Percentiles rank a stretch among this genome's conserved stretches.
These are phyloP conservation scores for Calcarisporium arbuscula DNA, from an alignment of 2,329 filamentous ascomycete species.

Conservation along the genomic window DNA sequence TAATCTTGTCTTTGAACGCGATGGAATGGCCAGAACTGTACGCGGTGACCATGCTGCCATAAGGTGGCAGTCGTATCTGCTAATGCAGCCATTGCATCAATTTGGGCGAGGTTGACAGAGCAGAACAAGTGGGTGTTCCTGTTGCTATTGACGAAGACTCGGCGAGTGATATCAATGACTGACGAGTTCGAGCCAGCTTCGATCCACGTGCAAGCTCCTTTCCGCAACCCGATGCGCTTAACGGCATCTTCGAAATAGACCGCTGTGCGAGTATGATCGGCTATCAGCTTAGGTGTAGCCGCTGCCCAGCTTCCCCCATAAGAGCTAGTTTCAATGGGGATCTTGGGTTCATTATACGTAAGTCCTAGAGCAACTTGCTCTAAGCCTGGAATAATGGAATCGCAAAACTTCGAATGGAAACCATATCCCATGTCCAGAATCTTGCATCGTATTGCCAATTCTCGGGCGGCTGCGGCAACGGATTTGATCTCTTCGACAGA, in stretches of 20 bases:
- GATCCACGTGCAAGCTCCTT: conserved; percentile 19
- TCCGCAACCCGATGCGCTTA: conserved; percentile 14
- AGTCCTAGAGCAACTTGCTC: background rate
- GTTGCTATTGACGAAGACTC: conserved; percentile 15
- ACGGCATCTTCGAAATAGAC: conserved; percentile 26
- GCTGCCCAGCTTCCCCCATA: conserved; percentile 10
- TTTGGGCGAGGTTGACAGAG: background rate
- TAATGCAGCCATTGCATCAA: conserved; percentile 5
- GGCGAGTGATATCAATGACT: conserved; percentile 23
- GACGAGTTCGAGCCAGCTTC: conserved; percentile 26
- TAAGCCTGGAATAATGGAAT: conserved; percentile 4
- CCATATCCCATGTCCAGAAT: conserved; percentile 3
- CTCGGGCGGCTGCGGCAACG: background rate
- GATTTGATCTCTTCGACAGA: conserved; percentile 13
- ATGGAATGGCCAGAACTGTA: conserved; percentile 20
- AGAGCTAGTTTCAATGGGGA: conserved; percentile 7
- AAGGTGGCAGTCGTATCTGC: too few species aligned
- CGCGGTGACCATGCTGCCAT: conserved; percentile 12
- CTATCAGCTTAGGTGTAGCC: conserved; percentile 11
- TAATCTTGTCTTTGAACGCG: conserved; percentile 8
- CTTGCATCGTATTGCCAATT: too few species aligned
- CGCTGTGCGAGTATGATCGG: conserved; percentile 22
- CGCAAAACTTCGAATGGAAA: conserved; percentile 5
- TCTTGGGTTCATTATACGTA: background rate
- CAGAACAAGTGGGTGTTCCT: background rate